Conservation (phyloP, 495 filamentous ascomycete genomes). For the Penicillium ochrochloron region DNA sequence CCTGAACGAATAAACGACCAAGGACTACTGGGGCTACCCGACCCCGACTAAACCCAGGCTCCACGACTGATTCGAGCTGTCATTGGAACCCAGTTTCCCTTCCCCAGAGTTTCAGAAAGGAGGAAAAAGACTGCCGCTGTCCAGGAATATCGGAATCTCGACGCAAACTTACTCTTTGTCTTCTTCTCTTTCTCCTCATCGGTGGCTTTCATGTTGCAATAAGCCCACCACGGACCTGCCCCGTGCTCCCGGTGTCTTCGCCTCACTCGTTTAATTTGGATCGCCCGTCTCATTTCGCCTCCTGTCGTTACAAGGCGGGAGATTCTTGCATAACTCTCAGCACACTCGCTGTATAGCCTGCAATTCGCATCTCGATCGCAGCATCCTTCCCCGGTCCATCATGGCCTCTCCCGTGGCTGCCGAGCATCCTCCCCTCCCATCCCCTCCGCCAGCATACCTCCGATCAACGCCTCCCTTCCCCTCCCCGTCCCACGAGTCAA, state of each 20-base stretch:
- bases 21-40: conserved; percentile 23
- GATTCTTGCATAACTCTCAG: neutral
- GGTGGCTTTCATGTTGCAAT: conserved; percentile 4
- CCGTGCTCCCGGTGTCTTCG: neutral
- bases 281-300: conserved; percentile 2
- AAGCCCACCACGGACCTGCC: neutral
- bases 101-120: conserved; percentile 1
- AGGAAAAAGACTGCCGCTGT: neutral
- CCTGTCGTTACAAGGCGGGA: neutral
- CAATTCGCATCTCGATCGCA: conserved; percentile 4
- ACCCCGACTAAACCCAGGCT: conserved; percentile 3
- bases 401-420: conserved; percentile 41
- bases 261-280: conserved; percentile 11
- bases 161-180: neutral
- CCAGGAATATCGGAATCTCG: neutral
- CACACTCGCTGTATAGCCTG: neutral
- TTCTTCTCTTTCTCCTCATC: neutral
- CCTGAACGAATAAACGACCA: conserved; percentile 2
- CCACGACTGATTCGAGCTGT: conserved; percentile 14
- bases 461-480: conserved; percentile 44
- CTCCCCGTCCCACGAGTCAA: conserved; percentile 30
- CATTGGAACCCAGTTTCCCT: conserved; percentile 12
- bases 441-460: conserved; percentile 50
- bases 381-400: neutral
- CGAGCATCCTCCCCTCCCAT: conserved; percentile 39